phyloP scores from a whole-genome alignment of 1,284 basidiomycete genomes.

The Cystobasidium slooffiae region DNA sequence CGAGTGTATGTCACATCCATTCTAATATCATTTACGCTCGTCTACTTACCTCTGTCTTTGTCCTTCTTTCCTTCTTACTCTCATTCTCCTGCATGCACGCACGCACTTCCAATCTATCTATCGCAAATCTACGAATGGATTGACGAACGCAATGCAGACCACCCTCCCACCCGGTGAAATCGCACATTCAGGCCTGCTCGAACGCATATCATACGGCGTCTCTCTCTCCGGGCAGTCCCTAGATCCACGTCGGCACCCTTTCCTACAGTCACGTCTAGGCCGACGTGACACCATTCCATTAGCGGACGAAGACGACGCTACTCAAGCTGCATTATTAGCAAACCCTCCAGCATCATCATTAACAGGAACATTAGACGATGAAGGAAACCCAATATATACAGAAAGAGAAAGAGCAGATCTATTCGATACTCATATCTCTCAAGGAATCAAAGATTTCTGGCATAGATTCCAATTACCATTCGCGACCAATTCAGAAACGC shows the following conservation, averaged over 20 bases:
- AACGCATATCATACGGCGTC: constrained; percentile 74
- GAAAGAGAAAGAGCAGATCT: constrained; percentile 76
- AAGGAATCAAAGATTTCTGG: constrained; percentile 86
- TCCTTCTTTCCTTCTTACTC: too few species aligned
- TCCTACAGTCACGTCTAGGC: constrained; percentile 73
- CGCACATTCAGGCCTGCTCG: constrained; percentile 64
- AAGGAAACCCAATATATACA: constrained; percentile 27
- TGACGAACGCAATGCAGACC: too few species aligned
- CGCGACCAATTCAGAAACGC: constrained; percentile 70
- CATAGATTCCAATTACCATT: constrained; percentile 79
- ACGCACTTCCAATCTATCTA: neutral
- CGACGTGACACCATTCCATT: constrained; percentile 47
- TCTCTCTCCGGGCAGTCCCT: constrained; percentile 68
- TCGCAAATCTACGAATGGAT: too few species aligned
- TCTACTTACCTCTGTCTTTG: too few species aligned
- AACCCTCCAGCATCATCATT: neutral
- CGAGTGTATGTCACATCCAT: neutral
- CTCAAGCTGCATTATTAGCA: neutral
- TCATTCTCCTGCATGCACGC: too few species aligned
- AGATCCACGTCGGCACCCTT: constrained; percentile 82
- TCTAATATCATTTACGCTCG: too few species aligned
- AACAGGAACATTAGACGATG: neutral
- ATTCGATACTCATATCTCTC: constrained; percentile 71
- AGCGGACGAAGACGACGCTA: constrained; percentile 17
- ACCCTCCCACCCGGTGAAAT: constrained; percentile 53